Base-by-base conservation (phyloP, 495 filamentous ascomycete genomes). In the Xylaria curta region DNA sequence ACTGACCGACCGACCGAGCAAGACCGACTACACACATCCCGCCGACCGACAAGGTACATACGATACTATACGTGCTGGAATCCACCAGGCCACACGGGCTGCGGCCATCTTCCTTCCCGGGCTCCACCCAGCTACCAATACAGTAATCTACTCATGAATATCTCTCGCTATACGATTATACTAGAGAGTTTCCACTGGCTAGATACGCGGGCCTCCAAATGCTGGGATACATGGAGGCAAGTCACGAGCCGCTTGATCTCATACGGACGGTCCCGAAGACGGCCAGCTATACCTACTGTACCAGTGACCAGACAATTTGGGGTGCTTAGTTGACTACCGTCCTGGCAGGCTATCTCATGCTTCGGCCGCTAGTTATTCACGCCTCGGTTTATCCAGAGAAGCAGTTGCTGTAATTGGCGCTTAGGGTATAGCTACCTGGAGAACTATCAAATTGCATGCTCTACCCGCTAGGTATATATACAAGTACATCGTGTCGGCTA, bases 91-190 rank as follows among this genome's bases (percentile, higher is more conserved):
- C 69, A 66, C 69, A 65, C 61, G 62, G 62, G 61, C 69, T 66
- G 69, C 62, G 69, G 51, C 69, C 69, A 47, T 71, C 69, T 59
- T 71, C 21, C 51, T 66, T 66, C 54, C 62, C 69, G 62, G 69
- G 58, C 69, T 66, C 69, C 69, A 71, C 69, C 53, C 40, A 62
- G 56, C 7, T 15, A 65, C 62, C 62, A 71, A 44, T 66, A 71
- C 69, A 71, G 69, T 71, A 71, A 66, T 60, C 49, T 31, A 46
- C 49, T 49, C 51, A 38, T 53, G 31, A 56, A 64, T 62, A 61
- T 54, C 28, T 68, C 49, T 33, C 63, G 38, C 26, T 31, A 33
- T 49, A 44, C 38, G n/a, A 64, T 24, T 66, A 36, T 36, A 31
- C 28, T 31, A 66, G 63, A 38, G 63, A 53, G 38, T 51, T 31